Percentiles rank a stretch among this genome's conserved stretches.
These are phyloP conservation scores for Cinnamomum micranthum DNA, from an alignment of 164 flowering plant genomes.

Conservation along the genomic window DNA sequence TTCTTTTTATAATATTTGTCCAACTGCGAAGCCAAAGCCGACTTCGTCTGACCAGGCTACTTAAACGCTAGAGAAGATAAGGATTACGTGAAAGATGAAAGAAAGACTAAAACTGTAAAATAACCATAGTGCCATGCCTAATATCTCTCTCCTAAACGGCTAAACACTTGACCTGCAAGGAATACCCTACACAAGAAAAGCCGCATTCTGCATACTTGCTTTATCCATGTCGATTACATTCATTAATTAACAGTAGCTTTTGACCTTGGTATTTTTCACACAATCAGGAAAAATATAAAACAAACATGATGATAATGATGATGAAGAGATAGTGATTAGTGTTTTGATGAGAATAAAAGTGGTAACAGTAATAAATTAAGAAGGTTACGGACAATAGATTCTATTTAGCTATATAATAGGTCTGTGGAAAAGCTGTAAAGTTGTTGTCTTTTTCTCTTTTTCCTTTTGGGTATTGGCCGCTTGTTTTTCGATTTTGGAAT, in stretches of 20 bases:
- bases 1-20: neutral
- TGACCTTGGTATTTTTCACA: neutral
- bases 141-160: neutral
- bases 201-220: neutral
- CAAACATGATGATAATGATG: neutral
- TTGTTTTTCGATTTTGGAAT: neutral
- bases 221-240: neutral
- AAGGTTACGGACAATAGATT: neutral
- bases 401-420: slow-evolving; percentile 7
- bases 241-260: slow-evolving; percentile 2
- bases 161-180: neutral
- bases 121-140: neutral
- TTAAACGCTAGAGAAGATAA: too few species aligned
- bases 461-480: neutral
- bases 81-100: neutral
- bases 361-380: neutral
- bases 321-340: too few species aligned
- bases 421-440: slow-evolving; percentile 9
- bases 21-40: neutral
- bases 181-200: neutral
- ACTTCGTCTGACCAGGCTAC: neutral
- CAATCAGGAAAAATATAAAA: neutral
- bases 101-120: neutral
- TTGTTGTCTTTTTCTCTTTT: neutral
- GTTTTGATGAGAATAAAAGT: too few species aligned